Evolutionary conservation across 768 basidiomycete species (phyloP).

Genomic region (Boletus barrowsii): DNA sequence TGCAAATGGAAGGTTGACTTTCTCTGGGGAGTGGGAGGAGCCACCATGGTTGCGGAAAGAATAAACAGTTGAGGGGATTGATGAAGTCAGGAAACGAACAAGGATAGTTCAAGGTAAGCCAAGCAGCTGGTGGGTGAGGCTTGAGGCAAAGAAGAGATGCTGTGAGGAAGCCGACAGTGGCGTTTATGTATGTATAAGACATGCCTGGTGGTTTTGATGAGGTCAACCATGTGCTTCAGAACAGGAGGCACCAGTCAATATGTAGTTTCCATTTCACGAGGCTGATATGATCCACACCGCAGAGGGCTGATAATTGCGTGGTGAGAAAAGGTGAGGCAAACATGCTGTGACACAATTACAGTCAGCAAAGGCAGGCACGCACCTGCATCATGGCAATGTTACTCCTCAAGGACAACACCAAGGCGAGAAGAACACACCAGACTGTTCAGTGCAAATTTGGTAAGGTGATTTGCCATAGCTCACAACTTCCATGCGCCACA

Average conservation of each 20-base stretch:
- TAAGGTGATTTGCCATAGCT: too few relatives aligned
- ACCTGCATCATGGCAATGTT: too few relatives aligned
- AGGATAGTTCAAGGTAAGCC: conserved; percentile 9
- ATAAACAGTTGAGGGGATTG: conserved; percentile 1
- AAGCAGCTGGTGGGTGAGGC: conserved; percentile 9
- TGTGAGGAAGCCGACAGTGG: conserved; percentile 18
- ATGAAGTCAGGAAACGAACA: conserved; percentile 7
- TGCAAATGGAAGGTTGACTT: conserved; percentile 51
- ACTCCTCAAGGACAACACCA: too few relatives aligned
- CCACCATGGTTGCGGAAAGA: conserved; percentile 26
- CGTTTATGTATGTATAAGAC: conserved; percentile 24
- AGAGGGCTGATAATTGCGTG: too few relatives aligned
- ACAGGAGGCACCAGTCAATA: conserved; percentile 24
- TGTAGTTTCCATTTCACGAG: conserved; percentile 21
- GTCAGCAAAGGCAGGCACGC: too few relatives aligned
- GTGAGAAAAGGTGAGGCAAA: too few relatives aligned
- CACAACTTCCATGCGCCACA: too few relatives aligned
- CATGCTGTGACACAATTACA: too few relatives aligned
- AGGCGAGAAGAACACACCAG: too few relatives aligned
- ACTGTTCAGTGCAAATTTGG: too few relatives aligned
- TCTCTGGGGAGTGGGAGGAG: conserved; percentile 34
- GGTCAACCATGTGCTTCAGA: conserved; percentile 28
- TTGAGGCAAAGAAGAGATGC: conserved; percentile 20
- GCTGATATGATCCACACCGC: conserved; percentile 30
- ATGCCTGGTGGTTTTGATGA: conserved; percentile 37